Percentiles rank a stretch among this genome's conserved stretches.
Evolutionary conservation across 768 basidiomycete genomes (phyloP).

Genomic region (Podaxis sp.): DNA sequence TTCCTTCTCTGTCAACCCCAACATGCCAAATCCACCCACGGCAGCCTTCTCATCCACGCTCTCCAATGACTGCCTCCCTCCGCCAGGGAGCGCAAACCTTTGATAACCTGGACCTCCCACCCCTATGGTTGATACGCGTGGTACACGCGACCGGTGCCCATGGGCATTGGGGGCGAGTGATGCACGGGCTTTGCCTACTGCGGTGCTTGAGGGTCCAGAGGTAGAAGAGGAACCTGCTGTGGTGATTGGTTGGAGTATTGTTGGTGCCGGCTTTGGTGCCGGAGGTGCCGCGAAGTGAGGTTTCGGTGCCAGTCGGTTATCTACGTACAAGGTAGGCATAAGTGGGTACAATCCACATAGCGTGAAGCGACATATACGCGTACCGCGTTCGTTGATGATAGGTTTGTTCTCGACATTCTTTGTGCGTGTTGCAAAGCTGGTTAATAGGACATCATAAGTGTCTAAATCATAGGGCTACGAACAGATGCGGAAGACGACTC

Average conservation of each 20-base stretch:
- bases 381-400: constrained; percentile 73
- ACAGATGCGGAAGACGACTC: constrained; percentile 17
- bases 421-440: constrained; percentile 73
- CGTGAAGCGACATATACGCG: constrained; percentile 13
- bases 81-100: constrained; percentile 30
- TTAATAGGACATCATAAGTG: constrained; percentile 3
- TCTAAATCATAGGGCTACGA: background rate
- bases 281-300: constrained; percentile 60
- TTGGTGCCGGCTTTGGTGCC: constrained; percentile 42
- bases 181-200: constrained; percentile 22
- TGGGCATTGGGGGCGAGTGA: constrained; percentile 31
- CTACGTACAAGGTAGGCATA: constrained; percentile 22
- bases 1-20: constrained; percentile 60
- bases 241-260: constrained; percentile 38
- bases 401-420: constrained; percentile 86
- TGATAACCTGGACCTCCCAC: constrained; percentile 28
- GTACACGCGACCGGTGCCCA: constrained; percentile 22
- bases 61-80: constrained; percentile 25
- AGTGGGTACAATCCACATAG: background rate
- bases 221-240: constrained; percentile 23
- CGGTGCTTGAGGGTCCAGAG: constrained; percentile 14
- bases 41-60: constrained; percentile 26
- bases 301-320: constrained; percentile 55
- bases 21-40: constrained; percentile 23
- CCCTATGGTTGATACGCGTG: constrained; percentile 31